Evolutionary conservation across 176 grass and related monocot genomes (phyloP), one percentile per base, ranked within the genome.

Genomic region (Musa itinerans): DNA sequence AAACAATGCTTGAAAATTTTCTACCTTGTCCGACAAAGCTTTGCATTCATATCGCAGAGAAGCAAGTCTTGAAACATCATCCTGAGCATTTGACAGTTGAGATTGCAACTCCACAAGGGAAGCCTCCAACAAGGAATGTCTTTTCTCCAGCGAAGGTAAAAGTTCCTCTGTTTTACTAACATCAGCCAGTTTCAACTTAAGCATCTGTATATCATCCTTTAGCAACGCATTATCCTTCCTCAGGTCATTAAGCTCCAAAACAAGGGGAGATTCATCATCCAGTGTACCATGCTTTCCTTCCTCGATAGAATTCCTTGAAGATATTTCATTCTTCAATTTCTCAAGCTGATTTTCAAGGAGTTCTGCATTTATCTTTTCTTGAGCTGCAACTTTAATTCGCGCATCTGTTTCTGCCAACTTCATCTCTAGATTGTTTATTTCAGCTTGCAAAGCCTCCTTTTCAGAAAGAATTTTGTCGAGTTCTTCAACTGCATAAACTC

Each of bases 381-480:
- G 83, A 64, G 43, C 75, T 64, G 81, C 79, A 87, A 89, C 63
- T 74, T 78, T 78, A 43, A 83, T 69, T 63, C 76, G 63, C 59
- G 71, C 81, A 61, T 80, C 77, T 0, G 26, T 88, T 86, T 92
- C 85, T 22, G 89, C 83, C 78, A 96, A 72, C 61, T 89, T 92
- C 52, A 72, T 83, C 79, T 91, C 88, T 81, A 91, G 77, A 87
- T 74, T 85, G 29, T 84, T 79, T 24, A 93, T 85, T 86, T 91
- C 85, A 16, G 64, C 78, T 72, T 89, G 78, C 29, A 97, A 89
- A 52, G 80, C 74, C 77, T 93, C 90, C 62, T 98, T 98, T 79
- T 98, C 94, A 81, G 81, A 83, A 79, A 89, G 78, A 90, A 98
- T 65, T 89, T 84, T 98, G 43, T 93, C 90, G 78, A 88, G 63